Evolutionary conservation across 495 filamentous ascomycete genomes (phyloP).

Genomic region (Penicillium subrubescens): DNA sequence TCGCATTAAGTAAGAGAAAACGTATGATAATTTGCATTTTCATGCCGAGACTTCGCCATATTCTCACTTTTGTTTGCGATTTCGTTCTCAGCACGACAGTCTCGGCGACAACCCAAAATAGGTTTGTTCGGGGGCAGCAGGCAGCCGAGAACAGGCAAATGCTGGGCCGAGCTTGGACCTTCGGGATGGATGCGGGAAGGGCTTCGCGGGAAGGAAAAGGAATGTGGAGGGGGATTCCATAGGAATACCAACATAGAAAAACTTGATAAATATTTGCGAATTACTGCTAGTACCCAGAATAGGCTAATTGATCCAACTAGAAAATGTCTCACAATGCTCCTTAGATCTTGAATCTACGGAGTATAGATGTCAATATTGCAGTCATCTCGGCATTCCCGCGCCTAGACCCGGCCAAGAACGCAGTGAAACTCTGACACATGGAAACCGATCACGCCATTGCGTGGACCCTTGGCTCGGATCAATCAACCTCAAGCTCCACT

Average conservation of each 20-base stretch:
- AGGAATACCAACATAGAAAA: background rate
- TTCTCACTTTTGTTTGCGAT: background rate
- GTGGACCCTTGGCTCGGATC: background rate
- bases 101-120: background rate
- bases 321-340: background rate
- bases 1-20: background rate
- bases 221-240: background rate
- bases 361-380: background rate
- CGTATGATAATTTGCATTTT: background rate
- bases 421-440: constrained; percentile 46
- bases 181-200: background rate
- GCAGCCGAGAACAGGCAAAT: constrained; percentile 1
- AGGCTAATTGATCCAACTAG: background rate
- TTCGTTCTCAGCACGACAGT: background rate
- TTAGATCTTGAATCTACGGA: background rate
- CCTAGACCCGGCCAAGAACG: constrained; percentile 8
- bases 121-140: background rate
- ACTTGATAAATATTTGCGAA: background rate
- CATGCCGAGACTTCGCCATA: background rate
- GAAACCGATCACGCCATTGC: constrained; percentile 48
- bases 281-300: background rate
- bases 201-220: background rate
- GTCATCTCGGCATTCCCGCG: background rate
- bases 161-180: background rate
- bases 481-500: background rate